Percentiles rank a stretch among this genome's conserved stretches.
Evolutionary conservation across 192 early-diverging fungal species (phyloP).

Genomic region (Backusella tuberculispora): DNA sequence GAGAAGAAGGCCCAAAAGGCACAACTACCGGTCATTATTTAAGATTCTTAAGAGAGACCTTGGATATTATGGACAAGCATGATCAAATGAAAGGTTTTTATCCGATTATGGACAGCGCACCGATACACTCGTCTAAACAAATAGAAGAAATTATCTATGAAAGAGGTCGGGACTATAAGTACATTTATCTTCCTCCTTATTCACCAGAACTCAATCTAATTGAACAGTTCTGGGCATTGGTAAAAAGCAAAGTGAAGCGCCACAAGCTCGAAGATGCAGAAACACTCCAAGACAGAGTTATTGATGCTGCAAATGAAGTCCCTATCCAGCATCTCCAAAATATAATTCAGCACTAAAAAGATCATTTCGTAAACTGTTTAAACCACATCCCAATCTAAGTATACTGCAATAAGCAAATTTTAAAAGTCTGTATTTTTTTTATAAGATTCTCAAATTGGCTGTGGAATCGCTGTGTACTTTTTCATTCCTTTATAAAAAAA

Average conservation of each 20-base stretch:
- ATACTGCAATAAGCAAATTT: neutral
- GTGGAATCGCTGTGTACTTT: neutral
- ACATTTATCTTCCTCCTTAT: neutral
- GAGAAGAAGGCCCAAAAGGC: neutral
- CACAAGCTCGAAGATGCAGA: neutral
- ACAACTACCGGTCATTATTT: constrained; percentile 2
- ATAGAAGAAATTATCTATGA: neutral
- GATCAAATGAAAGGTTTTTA: neutral
- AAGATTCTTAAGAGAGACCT: neutral
- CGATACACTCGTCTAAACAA: neutral
- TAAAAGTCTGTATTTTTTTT: neutral
- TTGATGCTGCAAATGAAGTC: neutral
- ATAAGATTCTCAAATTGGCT: neutral
- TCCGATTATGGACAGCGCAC: neutral
- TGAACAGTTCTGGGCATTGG: neutral
- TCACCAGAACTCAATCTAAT: neutral
- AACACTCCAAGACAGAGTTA: neutral
- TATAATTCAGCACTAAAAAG: neutral
- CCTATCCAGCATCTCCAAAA: neutral
- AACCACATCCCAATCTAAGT: constrained; percentile 2
- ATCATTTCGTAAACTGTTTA: neutral
- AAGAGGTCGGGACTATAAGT: neutral
- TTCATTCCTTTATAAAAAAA: too few species aligned
- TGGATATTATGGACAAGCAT: neutral
- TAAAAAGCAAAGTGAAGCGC: neutral